These are phyloP conservation scores for Venturiaceae sp. DNA, from an alignment of 2,329 filamentous ascomycete genomes.

Conservation along the genomic window DNA sequence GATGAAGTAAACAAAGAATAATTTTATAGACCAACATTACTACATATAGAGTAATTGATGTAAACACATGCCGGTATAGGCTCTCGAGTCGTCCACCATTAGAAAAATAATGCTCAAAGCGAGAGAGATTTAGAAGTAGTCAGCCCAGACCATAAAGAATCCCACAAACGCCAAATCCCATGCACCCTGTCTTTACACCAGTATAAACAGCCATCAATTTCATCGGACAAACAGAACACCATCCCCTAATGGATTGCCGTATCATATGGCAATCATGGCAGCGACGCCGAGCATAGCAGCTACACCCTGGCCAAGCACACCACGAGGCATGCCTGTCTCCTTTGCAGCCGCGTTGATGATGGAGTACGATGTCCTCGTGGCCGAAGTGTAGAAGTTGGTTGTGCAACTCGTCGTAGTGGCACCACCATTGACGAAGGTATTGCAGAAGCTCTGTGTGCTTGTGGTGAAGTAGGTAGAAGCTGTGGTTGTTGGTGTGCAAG, in stretches of 20 bases:
- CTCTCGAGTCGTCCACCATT: neutral
- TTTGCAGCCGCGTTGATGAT: constrained; percentile 1
- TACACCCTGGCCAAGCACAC: neutral
- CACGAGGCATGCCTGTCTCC: neutral
- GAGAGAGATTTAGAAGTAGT: neutral
- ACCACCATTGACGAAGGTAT: constrained; percentile 4
- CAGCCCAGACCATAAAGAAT: neutral
- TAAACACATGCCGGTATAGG: neutral
- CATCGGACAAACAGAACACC: too few relatives aligned
- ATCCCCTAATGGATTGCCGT: too few relatives aligned
- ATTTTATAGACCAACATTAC: constrained; percentile 3
- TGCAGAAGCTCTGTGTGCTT: neutral
- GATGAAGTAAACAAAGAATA: neutral
- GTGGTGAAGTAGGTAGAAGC: constrained; percentile 1
- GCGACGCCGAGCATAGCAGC: neutral
- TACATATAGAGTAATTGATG: neutral
- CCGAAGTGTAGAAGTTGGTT: neutral
- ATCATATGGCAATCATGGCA: neutral
- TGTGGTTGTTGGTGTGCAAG: neutral
- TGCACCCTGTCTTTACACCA: neutral
- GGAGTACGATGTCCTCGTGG: neutral
- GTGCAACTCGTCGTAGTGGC: neutral
- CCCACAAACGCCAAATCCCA: neutral
- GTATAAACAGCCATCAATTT: neutral
- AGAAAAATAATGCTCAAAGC: neutral